Evolutionary conservation across 2,329 filamentous ascomycete genomes (phyloP), one percentile per base, ranked within the genome.

Genomic region (Microthyrium microscopicum): DNA sequence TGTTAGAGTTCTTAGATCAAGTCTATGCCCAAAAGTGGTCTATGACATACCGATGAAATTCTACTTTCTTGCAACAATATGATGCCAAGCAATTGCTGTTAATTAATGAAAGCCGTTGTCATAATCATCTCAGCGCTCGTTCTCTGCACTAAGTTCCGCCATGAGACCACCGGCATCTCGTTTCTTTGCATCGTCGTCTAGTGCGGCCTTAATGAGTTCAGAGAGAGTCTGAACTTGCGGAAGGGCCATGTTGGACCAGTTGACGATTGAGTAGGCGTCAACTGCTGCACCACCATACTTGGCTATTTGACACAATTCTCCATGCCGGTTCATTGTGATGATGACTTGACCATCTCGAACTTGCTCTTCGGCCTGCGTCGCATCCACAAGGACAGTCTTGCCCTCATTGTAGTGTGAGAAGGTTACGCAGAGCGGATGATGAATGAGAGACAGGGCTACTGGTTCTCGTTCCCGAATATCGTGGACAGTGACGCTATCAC

Each of bases 401-500:
- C 74, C 80, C 22, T 76, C 71, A 20, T 78, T 66, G 42, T 79
- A 94, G 50, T 84, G 87, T 46, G 74, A 81, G 55, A 92, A 92
- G 0, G 84, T 92, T 29, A 94, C 67, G 50, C 85, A 92, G 35
- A 94, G 77, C 1, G 89, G 89, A 44, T 82, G 79, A 57, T 95
- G 89, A 42, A 94, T 70, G 62, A 93, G 82, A 46, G 81, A 84
- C 40, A 98, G 64, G 29, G 83, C 76, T 29, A 94, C 82, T 0
- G 87, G 87, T 42, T 93, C 85, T 41, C 89, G 69, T 60, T 98
- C 87, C 9, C 79, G 73, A 3, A 78, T 57, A 2, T 77, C 80
- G 57, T 87, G 92, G 27, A 95, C 72, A 2, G 79, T 91, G 42
- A 94, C 70, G 20, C 73, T 70, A 46, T 85, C 84, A 37, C 82